Percentiles rank a stretch among this genome's conserved stretches.
Evolutionary conservation across 1,284 basidiomycete genomes (phyloP).

Genomic region (Cutaneotrichosporon sp.): DNA sequence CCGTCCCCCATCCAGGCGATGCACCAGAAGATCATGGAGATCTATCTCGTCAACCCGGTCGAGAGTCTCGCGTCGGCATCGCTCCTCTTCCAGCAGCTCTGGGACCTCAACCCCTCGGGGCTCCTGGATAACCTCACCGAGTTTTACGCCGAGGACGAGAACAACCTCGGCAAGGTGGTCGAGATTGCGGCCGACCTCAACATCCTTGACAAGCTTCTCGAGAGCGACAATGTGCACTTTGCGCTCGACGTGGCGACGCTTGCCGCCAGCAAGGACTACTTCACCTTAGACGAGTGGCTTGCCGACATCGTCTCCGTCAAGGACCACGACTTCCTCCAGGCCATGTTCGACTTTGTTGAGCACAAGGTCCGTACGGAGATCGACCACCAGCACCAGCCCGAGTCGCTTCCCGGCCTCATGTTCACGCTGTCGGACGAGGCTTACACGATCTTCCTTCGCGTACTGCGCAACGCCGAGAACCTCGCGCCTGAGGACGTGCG

Average conservation of each 20-base stretch:
- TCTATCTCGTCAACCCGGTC: slow-evolving; percentile 66
- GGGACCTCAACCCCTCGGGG: slow-evolving; percentile 83
- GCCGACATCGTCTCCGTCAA: slow-evolving; percentile 79
- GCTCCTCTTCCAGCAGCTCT: slow-evolving; percentile 93
- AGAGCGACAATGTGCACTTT: slow-evolving; percentile 82
- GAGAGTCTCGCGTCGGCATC: slow-evolving; percentile 90
- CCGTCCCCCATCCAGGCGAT: slow-evolving; percentile 83
- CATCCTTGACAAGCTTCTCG: slow-evolving; percentile 87
- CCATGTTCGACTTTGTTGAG: slow-evolving; percentile 82
- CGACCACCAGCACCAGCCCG: slow-evolving; percentile 63
- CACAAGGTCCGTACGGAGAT: slow-evolving; percentile 87
- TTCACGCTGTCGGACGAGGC: slow-evolving; percentile 60
- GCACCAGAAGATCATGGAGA: slow-evolving; percentile 77
- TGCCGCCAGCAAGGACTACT: slow-evolving; percentile 87
- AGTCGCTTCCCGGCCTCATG: slow-evolving; percentile 64
- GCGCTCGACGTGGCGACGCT: slow-evolving; percentile 90
- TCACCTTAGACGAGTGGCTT: slow-evolving; percentile 96
- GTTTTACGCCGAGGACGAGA: slow-evolving; percentile 87
- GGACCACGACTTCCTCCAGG: slow-evolving; percentile 81
- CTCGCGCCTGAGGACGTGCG: slow-evolving; percentile 70
- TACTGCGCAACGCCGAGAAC: slow-evolving; percentile 65
- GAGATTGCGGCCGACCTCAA: slow-evolving; percentile 93
- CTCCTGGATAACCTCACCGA: slow-evolving; percentile 84
- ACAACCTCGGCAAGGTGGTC: slow-evolving; percentile 90
- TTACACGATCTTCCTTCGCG: slow-evolving; percentile 86